These are phyloP conservation scores for Hyphopichia homilentoma DNA, from an alignment of 805 yeast species.

Conservation along the genomic window DNA sequence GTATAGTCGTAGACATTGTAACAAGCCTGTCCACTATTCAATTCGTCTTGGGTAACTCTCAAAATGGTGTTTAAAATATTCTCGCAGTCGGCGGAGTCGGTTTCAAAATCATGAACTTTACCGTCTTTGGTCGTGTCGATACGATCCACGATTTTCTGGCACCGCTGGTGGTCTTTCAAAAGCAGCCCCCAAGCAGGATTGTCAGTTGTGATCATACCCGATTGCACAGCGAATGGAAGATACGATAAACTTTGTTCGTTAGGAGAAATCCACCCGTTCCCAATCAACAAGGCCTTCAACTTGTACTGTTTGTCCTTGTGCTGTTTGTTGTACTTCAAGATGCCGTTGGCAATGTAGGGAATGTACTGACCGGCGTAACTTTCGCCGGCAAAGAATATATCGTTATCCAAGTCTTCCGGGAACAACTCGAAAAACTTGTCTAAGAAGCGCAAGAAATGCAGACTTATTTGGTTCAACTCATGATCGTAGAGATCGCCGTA, in stretches of 20 bases:
- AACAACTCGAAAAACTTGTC: constrained; percentile 18
- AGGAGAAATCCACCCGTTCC: constrained; percentile 96
- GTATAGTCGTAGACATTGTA: constrained; percentile 80
- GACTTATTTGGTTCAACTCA: constrained; percentile 55
- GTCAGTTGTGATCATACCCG: constrained; percentile 47
- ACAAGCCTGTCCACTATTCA: constrained; percentile 49
- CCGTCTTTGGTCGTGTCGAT: constrained; percentile 15
- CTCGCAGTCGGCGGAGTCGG: constrained; percentile 43
- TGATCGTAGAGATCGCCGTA: constrained; percentile 51
- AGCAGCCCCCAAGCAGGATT: constrained; percentile 40
- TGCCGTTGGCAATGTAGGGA: constrained; percentile 74
- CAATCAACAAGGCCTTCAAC: constrained; percentile 69
- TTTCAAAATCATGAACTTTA: constrained; percentile 16
- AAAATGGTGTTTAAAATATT: constrained; percentile 39
- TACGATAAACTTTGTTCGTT: constrained; percentile 77
- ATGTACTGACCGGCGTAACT: constrained; percentile 97
- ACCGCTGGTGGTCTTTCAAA: constrained; percentile 49
- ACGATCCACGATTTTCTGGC: constrained; percentile 51
- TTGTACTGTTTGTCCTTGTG: constrained; percentile 31
- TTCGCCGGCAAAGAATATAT: constrained; percentile 85
- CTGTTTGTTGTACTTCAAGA: constrained; percentile 44
- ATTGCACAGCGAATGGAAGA: constrained; percentile 62
- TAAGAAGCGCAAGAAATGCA: constrained; percentile 63
- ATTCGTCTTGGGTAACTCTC: constrained; percentile 22
- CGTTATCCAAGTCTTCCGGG: constrained; percentile 31